phyloP scores from a whole-genome alignment of 768 basidiomycete genomes.

The Lactarius deliciosus region DNA sequence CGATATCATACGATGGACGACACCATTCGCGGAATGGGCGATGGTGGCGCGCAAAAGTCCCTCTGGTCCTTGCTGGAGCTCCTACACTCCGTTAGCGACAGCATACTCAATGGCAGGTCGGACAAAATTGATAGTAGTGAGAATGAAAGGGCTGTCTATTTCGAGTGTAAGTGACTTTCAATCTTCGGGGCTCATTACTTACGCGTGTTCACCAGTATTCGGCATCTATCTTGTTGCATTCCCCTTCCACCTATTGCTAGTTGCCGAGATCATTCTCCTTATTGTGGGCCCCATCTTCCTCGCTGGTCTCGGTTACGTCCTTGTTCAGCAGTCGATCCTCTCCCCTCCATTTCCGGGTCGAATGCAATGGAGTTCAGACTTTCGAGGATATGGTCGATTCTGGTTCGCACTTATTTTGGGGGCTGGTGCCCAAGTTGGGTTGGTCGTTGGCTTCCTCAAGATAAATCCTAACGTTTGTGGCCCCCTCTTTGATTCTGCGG shows the following conservation, averaged over 20 bases:
- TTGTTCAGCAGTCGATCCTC: constrained; percentile 26
- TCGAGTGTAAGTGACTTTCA: constrained; percentile 56
- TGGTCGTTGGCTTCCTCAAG: constrained; percentile 50
- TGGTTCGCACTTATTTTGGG: constrained; percentile 56
- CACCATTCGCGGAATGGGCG: constrained; percentile 53
- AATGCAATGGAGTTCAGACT: constrained; percentile 17
- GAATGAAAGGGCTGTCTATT: constrained; percentile 53
- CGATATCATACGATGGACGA: constrained; percentile 79
- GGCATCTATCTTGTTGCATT: constrained; percentile 55
- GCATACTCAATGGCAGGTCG: constrained; percentile 46
- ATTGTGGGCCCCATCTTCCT: constrained; percentile 62
- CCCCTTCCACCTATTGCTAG: constrained; percentile 49
- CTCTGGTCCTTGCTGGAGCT: constrained; percentile 83
- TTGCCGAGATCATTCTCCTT: constrained; percentile 58
- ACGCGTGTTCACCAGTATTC: constrained; percentile 50
- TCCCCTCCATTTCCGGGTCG: constrained; percentile 9
- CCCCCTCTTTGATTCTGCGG: not conserved
- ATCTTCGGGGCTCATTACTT: not conserved
- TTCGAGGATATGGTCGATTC: constrained; percentile 53
- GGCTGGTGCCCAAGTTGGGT: constrained; percentile 45
- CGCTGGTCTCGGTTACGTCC: constrained; percentile 38
- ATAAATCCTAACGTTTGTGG: constrained; percentile 67
- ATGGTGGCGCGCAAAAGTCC: constrained; percentile 50
- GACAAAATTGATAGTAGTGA: constrained; percentile 32
- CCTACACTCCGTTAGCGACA: constrained; percentile 52